Conservation (phyloP, 2,329 filamentous ascomycete species). For the Alternaria hordeiaustralica region DNA sequence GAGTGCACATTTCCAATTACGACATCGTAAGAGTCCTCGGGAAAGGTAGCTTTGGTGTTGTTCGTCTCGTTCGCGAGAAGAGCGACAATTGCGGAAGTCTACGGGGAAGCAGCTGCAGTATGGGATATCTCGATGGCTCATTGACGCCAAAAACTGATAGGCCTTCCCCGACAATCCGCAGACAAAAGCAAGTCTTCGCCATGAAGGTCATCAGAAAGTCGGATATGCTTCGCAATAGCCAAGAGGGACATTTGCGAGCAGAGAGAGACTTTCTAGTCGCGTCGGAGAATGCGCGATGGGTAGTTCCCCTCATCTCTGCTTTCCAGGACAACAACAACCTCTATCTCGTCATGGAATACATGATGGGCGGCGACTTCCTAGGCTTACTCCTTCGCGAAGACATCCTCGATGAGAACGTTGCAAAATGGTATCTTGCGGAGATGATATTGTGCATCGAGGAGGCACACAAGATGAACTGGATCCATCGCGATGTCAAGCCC, state of each 20-base stretch:
- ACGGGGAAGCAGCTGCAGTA: constrained; percentile 17
- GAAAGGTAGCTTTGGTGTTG: constrained; percentile 93
- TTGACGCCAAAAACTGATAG: constrained; percentile 1
- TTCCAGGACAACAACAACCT: constrained; percentile 86
- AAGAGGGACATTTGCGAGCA: constrained; percentile 90
- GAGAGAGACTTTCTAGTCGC: constrained; percentile 91
- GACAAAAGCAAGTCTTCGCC: constrained; percentile 71
- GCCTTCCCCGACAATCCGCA: constrained; percentile 6
- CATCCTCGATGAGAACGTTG: constrained; percentile 76
- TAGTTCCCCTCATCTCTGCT: constrained; percentile 84
- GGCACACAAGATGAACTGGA: constrained; percentile 84
- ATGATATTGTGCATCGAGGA: constrained; percentile 97
- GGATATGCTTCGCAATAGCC: constrained; percentile 86
- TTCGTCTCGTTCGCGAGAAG: constrained; percentile 79
- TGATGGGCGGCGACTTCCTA: constrained; percentile 95
- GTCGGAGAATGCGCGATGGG: constrained; percentile 87
- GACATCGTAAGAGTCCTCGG: constrained; percentile 83
- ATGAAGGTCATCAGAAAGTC: constrained; percentile 98
- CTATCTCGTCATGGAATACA: constrained; percentile 97
- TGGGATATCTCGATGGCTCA: constrained; percentile 18
- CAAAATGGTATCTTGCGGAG: constrained; percentile 89
- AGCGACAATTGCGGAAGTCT: constrained; percentile 26
- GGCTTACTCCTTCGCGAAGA: constrained; percentile 85
- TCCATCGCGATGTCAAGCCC: constrained; percentile 95
- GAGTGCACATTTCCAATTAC: constrained; percentile 69